Base-by-base conservation (phyloP, 129 eudicot genomes). In the Tanacetum coccineum region DNA sequence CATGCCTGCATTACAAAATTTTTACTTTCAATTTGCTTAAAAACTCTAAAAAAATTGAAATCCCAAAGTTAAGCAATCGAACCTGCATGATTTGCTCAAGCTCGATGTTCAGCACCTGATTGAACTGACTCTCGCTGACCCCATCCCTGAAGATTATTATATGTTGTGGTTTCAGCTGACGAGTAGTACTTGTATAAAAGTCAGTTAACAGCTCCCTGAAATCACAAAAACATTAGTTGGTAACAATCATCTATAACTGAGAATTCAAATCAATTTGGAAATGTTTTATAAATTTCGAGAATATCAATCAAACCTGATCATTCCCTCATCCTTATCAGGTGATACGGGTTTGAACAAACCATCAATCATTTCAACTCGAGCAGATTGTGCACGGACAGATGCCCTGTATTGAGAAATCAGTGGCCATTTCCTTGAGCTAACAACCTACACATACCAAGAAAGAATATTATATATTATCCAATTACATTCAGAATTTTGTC, bases 61-160 rank as follows among this genome's bases (percentile, higher is more conserved):
- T 15, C 1, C 19, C 13, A 26, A 64, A 14, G 13, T 47, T 13
- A 12, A 13, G 44, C 2, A 4, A 9, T 49, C 48, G 1, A 66
- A 50, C 71, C 71, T 66, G 71, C 47, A 89, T 83, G 11, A 89
- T 87, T 60, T 87, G 91, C 13, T 79, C 83, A n/a, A 90, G 74
- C 61, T 90, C 97, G 10, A 75, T 70, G 59, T 87, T 90, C 12
- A 87, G 66, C 51, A 90, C 97, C 70, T 90, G 97, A 9, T 67
- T 87, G 66, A 90, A 90, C 57, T 90, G 95, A 0, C 89, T 82
- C 55, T 90, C 95, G 8, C 97, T 90, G 1, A 90, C 97, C 0
- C 95, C 95, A 74, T 90, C 97, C 70, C 97, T 74, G 17, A 89
- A 85, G 1, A 85, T 89, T 11, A 89, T 79, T 1, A 89, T 83